A percentile compares a stretch with the other conserved stretches of the same genome.
phyloP scores from a whole-genome alignment of 1,284 basidiomycete species.

The Volvariella surrecta region DNA sequence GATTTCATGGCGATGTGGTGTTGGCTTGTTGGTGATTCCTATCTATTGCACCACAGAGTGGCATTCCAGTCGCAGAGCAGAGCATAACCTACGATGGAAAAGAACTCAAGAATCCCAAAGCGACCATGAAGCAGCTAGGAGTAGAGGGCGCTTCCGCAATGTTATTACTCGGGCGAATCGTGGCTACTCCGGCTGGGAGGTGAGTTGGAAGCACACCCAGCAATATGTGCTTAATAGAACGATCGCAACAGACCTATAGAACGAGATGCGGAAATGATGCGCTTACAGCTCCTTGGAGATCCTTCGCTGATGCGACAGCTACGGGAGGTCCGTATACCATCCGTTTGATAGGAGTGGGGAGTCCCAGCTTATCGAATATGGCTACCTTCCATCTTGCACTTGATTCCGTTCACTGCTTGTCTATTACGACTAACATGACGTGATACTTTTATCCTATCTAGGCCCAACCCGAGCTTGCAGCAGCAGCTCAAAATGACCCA shows the following conservation, averaged over 20 bases:
- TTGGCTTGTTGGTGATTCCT: neutral
- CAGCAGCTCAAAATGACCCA: slow-evolving; percentile 63
- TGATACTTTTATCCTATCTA: slow-evolving; percentile 25
- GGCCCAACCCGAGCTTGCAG: slow-evolving; percentile 74
- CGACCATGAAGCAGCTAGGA: slow-evolving; percentile 58
- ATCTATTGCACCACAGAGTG: slow-evolving; percentile 39
- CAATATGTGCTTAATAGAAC: slow-evolving; percentile 5
- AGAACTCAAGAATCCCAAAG: slow-evolving; percentile 54
- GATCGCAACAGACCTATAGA: slow-evolving; percentile 45
- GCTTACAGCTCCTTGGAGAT: slow-evolving; percentile 81
- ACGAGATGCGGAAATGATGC: slow-evolving; percentile 85
- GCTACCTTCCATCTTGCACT: slow-evolving; percentile 4
- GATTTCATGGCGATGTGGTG: neutral
- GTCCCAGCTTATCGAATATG: too few relatives aligned
- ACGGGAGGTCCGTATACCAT: slow-evolving; percentile 41
- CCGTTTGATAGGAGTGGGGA: neutral
- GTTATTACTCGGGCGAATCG: slow-evolving; percentile 58
- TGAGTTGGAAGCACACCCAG: slow-evolving; percentile 31
- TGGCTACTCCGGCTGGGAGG: slow-evolving; percentile 49
- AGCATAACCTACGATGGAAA: slow-evolving; percentile 56
- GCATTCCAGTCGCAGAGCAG: slow-evolving; percentile 62
- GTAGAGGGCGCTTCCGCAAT: slow-evolving; percentile 52
- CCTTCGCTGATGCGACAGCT: slow-evolving; percentile 74
- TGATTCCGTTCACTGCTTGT: neutral
- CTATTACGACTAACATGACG: slow-evolving; percentile 2